phyloP scores from a whole-genome alignment of 805 yeast genomes.

The Clavispora fructus region DNA sequence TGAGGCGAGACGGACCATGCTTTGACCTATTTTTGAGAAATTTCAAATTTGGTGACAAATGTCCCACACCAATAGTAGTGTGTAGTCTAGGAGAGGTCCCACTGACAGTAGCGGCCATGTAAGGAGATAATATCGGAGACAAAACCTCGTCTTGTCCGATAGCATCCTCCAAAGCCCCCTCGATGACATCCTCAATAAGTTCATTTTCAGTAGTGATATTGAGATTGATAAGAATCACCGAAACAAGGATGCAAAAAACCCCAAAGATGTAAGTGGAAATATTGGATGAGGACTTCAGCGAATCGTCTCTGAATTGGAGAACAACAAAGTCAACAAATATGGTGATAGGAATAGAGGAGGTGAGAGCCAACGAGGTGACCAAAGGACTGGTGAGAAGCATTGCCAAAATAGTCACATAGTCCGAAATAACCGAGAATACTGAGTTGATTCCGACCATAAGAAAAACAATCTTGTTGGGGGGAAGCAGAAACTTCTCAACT shows the following conservation, averaged over 20 bases:
- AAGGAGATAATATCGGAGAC: slow-evolving; percentile 45
- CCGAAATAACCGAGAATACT: slow-evolving; percentile 43
- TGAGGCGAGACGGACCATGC: not conserved
- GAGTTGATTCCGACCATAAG: slow-evolving; percentile 37
- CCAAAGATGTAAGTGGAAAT: slow-evolving; percentile 40
- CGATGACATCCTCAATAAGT: slow-evolving; percentile 42
- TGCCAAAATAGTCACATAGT: slow-evolving; percentile 46
- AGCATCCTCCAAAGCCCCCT: slow-evolving; percentile 44
- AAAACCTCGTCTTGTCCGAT: slow-evolving; percentile 41
- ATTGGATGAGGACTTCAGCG: slow-evolving; percentile 12
- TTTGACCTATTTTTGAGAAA: slow-evolving; percentile 13
- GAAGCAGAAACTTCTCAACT: slow-evolving; percentile 38
- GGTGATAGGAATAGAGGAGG: slow-evolving; percentile 49
- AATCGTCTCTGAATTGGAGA: slow-evolving; percentile 18
- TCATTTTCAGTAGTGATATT: slow-evolving; percentile 41
- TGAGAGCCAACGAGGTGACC: slow-evolving; percentile 45
- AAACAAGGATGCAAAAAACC: slow-evolving; percentile 40
- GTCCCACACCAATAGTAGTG: slow-evolving; percentile 8
- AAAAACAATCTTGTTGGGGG: slow-evolving; percentile 29
- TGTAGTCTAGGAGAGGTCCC: not conserved
- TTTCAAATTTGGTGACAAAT: slow-evolving; percentile 12
- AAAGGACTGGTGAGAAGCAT: slow-evolving; percentile 51
- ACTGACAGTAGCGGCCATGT: slow-evolving; percentile 17
- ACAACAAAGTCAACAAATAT: slow-evolving; percentile 44
- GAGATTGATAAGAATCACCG: slow-evolving; percentile 44